Evolutionary conservation across 768 basidiomycete genomes (phyloP).

Genomic region (Hirschioporus abietinus): DNA sequence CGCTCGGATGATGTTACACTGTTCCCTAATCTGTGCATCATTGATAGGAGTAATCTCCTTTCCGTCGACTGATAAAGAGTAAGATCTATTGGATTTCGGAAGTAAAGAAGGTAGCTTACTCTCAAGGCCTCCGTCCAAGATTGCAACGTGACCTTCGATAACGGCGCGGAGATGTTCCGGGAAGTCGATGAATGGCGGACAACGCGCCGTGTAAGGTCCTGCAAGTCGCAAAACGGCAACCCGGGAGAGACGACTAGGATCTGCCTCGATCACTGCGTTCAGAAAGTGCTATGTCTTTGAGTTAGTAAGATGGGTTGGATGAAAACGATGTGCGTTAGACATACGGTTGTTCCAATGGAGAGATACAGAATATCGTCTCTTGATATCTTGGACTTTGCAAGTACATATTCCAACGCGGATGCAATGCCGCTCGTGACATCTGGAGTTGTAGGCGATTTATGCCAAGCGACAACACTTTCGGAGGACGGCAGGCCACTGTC

Average conservation of each 20-base stretch:
- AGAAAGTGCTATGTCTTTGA: conserved; percentile 37
- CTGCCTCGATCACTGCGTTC: conserved; percentile 56
- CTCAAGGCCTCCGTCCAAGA: conserved; percentile 36
- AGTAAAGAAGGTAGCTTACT: conserved; percentile 19
- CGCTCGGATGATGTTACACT: conserved; percentile 35
- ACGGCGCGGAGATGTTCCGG: conserved; percentile 30
- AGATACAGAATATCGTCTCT: conserved; percentile 40
- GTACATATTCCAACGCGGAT: conserved; percentile 39
- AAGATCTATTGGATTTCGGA: not conserved
- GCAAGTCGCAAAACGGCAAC: conserved; percentile 64
- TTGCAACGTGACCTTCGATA: conserved; percentile 30
- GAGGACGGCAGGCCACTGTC: not conserved
- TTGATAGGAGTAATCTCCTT: conserved; percentile 38
- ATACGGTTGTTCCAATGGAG: conserved; percentile 57
- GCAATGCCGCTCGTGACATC: conserved; percentile 58
- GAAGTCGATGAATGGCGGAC: conserved; percentile 53
- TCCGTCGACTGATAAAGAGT: conserved; percentile 41
- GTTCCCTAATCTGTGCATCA: conserved; percentile 38
- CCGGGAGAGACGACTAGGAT: conserved; percentile 44
- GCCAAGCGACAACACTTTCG: conserved; percentile 19
- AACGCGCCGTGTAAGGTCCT: conserved; percentile 52
- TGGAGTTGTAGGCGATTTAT: conserved; percentile 50
- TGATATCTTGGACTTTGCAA: conserved; percentile 32
- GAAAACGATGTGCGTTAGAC: conserved; percentile 6
- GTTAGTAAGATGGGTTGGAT: conserved; percentile 14